Evolutionary conservation across 192 early-diverging fungal species (phyloP).

Genomic region (Backusella macrospora): DNA sequence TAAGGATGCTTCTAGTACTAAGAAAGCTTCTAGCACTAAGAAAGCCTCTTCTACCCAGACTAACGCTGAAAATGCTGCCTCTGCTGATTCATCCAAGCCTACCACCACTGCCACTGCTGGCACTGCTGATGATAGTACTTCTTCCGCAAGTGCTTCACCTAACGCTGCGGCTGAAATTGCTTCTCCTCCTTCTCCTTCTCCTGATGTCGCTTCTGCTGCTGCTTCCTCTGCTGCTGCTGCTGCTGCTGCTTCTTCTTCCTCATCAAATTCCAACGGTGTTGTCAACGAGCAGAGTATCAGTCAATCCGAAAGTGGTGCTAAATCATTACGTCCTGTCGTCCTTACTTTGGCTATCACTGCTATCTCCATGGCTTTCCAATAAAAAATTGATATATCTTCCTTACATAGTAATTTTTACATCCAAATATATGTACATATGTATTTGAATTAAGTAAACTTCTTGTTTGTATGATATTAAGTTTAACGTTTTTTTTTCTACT

Average conservation of each 20-base stretch:
- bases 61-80: background rate
- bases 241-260: background rate
- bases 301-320: conserved; percentile 24
- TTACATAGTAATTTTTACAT: too few species aligned
- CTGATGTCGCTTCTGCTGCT: background rate
- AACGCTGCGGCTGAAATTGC: background rate
- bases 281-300: background rate
- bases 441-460: background rate
- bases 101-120: background rate
- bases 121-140: background rate
- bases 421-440: too few species aligned
- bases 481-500: background rate
- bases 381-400: background rate
- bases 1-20: background rate
- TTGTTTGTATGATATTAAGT: conserved; percentile 7
- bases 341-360: background rate
- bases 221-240: background rate
- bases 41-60: background rate
- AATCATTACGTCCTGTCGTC: background rate
- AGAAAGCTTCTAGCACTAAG: background rate
- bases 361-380: background rate
- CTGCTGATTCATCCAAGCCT: background rate
- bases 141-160: background rate
- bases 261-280: background rate
- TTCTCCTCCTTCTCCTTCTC: background rate